Percentiles rank a stretch among this genome's conserved stretches.
Conservation (phyloP, 2,329 filamentous ascomycete genomes). For the Exophiala dermatitidis region DNA sequence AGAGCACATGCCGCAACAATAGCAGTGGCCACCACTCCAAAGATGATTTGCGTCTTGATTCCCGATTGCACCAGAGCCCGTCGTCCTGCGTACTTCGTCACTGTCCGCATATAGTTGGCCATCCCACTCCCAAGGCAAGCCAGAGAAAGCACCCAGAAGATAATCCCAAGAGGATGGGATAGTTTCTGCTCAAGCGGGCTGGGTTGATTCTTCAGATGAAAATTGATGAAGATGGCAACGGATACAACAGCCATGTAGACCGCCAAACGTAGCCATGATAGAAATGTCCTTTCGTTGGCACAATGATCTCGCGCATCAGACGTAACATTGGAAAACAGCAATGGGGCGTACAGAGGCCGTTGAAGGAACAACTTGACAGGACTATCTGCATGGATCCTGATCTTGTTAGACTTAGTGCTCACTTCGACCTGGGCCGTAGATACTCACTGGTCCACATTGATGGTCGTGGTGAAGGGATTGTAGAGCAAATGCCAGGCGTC, state of each 20-base stretch:
- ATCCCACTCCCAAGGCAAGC: slow-evolving; percentile 70
- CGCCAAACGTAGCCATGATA: slow-evolving; percentile 82
- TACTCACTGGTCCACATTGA: slow-evolving; percentile 19
- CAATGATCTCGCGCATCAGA: slow-evolving; percentile 62
- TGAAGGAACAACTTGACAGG: slow-evolving; percentile 42
- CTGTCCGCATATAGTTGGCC: slow-evolving; percentile 76
- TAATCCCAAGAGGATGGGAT: slow-evolving; percentile 71
- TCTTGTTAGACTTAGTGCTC: not conserved
- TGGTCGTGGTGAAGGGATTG: slow-evolving; percentile 22
- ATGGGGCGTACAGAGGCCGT: slow-evolving; percentile 49
- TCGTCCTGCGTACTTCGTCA: slow-evolving; percentile 72
- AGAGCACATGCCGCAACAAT: slow-evolving; percentile 42
- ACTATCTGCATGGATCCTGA: slow-evolving; percentile 27
- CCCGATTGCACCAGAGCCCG: slow-evolving; percentile 84
- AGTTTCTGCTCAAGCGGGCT: slow-evolving; percentile 64
- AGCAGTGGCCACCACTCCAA: slow-evolving; percentile 37
- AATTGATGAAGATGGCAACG: slow-evolving; percentile 84
- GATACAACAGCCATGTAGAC: slow-evolving; percentile 88
- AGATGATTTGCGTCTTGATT: slow-evolving; percentile 83
- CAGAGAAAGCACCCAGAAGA: slow-evolving; percentile 80
- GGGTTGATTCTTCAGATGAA: slow-evolving; percentile 74
- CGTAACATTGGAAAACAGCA: slow-evolving; percentile 60
- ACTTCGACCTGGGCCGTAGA: not conserved
- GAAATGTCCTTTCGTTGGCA: slow-evolving; percentile 65
- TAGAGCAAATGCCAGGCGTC: slow-evolving; percentile 24